These are phyloP conservation scores for Nicotiana rustica DNA, from an alignment of 305 asterid genomes.

Conservation along the genomic window DNA sequence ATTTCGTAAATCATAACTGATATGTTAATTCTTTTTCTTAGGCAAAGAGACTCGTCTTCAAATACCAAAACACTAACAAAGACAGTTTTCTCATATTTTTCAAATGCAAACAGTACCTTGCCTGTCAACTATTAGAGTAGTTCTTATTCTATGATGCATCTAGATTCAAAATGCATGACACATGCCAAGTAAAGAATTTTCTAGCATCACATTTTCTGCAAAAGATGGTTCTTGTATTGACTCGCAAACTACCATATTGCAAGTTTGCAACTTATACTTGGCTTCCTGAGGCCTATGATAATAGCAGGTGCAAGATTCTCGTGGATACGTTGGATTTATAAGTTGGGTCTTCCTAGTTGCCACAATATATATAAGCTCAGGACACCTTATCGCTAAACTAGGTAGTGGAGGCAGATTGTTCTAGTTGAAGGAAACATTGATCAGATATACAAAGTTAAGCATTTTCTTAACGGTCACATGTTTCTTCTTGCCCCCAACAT, in stretches of 20 bases:
- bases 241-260: background rate
- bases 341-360: background rate
- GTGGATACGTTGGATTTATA: background rate
- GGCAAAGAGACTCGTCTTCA: background rate
- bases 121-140: background rate
- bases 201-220: background rate
- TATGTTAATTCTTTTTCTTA: background rate
- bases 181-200: background rate
- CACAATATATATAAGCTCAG: background rate
- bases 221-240: background rate
- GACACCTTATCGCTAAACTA: background rate
- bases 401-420: background rate
- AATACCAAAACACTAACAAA: slow-evolving; percentile 6
- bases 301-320: background rate
- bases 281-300: background rate
- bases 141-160: background rate
- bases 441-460: background rate
- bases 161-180: background rate
- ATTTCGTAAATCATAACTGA: background rate
- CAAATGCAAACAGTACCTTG: slow-evolving; percentile 7
- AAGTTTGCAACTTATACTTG: slow-evolving; percentile 4
- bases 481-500: background rate
- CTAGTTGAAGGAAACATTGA: background rate
- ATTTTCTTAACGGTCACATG: background rate
- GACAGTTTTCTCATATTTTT: background rate